Base-by-base conservation (phyloP, 768 basidiomycete species). In the Suillus subluteus region DNA sequence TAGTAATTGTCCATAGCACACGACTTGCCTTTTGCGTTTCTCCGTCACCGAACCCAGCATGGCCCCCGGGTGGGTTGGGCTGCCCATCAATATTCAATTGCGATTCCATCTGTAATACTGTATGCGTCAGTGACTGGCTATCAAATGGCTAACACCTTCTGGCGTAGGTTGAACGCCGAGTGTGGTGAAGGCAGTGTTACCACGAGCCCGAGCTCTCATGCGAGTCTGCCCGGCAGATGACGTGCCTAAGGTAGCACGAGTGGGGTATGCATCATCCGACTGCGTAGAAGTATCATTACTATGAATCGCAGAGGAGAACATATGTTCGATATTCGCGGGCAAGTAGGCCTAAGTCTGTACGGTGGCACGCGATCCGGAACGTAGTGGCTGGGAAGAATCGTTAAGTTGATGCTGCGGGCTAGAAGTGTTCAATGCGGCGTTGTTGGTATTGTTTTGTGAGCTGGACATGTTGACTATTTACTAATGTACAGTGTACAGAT, bases 21-120 rank as follows among this genome's bases (percentile, higher is more conserved):
- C 41, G 30, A 5, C 66, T 72, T 2, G 86, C 88, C 81, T 88
- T 83, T 70, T 89, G 80, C 0, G 83, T 79, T 78, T 89, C 88
- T 4, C 88, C 88, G 75, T 90, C 88, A 9, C 80, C 74, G 0
- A 84, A 23, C 35, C 70, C 79, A 37, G 84, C 80, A 35, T 84
- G 81, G 5, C 81, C 80, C 68, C 78, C 65, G 13, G 73, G 70
- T 32, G 71, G 46, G 56, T 64, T 43, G 32, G 65, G n/a, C 37
- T 74, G 68, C 48, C 76, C 76, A 18, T 70, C 68, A 5, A n/a
- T n/a, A n/a, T n/a, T n/a, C n/a, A n/a, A 74, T 62, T 16, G 75
- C 69, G 58, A 74, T 74, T n/a, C 75, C 75, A 23, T 73, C 75
- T 69, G 26, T 26, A 26, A 26, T 26, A 26, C 26, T 26, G 26